These are phyloP conservation scores for Naematelia encephala DNA, from an alignment of 768 basidiomycete genomes.

Conservation along the genomic window DNA sequence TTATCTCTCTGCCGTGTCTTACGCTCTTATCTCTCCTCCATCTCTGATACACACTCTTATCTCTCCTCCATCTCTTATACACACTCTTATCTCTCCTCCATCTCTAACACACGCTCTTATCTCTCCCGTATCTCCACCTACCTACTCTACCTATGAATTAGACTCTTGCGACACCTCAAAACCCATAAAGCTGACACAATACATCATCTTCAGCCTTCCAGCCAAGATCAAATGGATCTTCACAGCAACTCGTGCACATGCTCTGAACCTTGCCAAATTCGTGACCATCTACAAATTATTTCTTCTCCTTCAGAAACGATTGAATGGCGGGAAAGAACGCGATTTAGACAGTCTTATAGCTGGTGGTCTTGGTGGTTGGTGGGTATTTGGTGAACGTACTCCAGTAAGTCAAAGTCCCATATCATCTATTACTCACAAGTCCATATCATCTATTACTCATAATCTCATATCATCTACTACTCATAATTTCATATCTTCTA, in stretches of 20 bases:
- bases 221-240: conserved; percentile 58
- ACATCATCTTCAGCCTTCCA: conserved; percentile 29
- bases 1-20: too few relatives aligned
- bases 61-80: background rate
- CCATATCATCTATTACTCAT: background rate
- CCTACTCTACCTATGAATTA: background rate
- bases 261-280: conserved; percentile 87
- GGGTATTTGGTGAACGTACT: conserved; percentile 50
- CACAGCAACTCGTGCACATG: conserved; percentile 83
- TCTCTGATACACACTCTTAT: background rate
- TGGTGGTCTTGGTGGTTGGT: conserved; percentile 84
- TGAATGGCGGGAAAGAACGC: conserved; percentile 73
- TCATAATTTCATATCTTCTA: background rate
- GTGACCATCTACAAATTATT: conserved; percentile 88
- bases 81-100: background rate
- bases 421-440: background rate
- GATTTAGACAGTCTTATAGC: conserved; percentile 84
- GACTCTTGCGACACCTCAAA: background rate
- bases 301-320: conserved; percentile 73
- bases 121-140: background rate
- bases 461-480: background rate
- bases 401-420: conserved; percentile 50
- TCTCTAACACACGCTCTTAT: background rate
- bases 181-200: background rate
- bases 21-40: background rate